Evolutionary conservation across 345 rosid genomes (phyloP).

Genomic region (Hibiscus trionum): DNA sequence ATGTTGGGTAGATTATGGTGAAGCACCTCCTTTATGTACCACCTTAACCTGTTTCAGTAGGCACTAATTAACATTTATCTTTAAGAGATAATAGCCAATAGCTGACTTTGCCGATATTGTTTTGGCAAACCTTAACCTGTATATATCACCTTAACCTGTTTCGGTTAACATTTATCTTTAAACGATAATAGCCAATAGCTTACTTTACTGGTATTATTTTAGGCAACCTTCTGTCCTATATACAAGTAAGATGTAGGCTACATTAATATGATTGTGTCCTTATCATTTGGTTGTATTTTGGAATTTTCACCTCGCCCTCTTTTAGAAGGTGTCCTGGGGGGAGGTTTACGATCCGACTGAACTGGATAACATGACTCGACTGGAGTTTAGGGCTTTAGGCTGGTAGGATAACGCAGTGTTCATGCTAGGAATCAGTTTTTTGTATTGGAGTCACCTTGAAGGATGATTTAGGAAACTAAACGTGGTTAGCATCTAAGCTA

Average conservation of each 20-base stretch:
- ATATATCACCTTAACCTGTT: neutral
- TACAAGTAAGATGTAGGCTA: neutral
- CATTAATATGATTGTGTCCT: neutral
- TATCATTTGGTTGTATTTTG: neutral
- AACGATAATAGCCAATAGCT: neutral
- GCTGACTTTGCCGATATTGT: neutral
- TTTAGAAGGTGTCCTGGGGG: neutral
- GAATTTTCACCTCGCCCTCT: neutral
- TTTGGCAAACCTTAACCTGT: neutral
- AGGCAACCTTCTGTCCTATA: neutral
- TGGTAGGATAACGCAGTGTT: neutral
- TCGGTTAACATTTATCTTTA: neutral
- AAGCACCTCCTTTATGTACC: neutral
- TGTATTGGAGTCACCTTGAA: neutral
- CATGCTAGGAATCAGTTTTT: neutral
- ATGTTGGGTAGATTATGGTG: neutral
- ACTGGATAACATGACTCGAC: neutral
- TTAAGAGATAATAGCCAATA: neutral
- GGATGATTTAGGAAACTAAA: neutral
- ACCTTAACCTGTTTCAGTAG: neutral
- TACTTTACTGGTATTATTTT: neutral
- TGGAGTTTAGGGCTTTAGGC: neutral
- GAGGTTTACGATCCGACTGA: neutral
- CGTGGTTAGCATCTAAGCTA: neutral
- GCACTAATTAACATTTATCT: neutral